A percentile compares a stretch with the other conserved stretches of the same genome.
Conservation (phyloP, 345 rosid species). For the Rhizophora mangle region DNA sequence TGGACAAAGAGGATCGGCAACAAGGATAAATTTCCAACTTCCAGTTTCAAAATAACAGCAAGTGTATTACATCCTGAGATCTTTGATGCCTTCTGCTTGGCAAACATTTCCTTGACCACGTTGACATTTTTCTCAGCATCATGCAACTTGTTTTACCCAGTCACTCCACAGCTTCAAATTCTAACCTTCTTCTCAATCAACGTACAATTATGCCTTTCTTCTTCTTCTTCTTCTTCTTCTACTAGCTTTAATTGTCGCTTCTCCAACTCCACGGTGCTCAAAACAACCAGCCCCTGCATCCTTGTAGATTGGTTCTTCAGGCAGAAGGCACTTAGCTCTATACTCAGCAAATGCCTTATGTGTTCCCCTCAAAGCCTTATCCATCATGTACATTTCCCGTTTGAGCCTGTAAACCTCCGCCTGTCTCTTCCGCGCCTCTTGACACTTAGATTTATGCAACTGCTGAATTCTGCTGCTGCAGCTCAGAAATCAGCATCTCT, state of each 20-base stretch:
- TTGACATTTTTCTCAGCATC: slow-evolving; percentile 33
- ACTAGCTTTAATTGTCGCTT: slow-evolving; percentile 60
- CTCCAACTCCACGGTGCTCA: slow-evolving; percentile 64
- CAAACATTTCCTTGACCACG: slow-evolving; percentile 33
- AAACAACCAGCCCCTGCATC: slow-evolving; percentile 69
- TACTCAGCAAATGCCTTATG: slow-evolving; percentile 60
- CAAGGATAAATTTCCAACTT: background rate
- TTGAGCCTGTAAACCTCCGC: slow-evolving; percentile 57
- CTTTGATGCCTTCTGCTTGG: slow-evolving; percentile 29
- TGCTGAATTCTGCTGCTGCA: slow-evolving; percentile 58
- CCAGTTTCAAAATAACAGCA: background rate
- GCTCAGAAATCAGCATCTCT: slow-evolving; percentile 46
- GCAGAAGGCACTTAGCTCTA: slow-evolving; percentile 46
- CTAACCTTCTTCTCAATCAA: slow-evolving; percentile 46
- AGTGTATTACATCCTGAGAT: slow-evolving; percentile 17
- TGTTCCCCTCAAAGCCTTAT: slow-evolving; percentile 61
- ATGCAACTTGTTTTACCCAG: slow-evolving; percentile 32
- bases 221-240: slow-evolving; percentile 78
- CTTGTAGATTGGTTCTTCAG: slow-evolving; percentile 63
- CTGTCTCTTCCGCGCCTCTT: slow-evolving; percentile 55
- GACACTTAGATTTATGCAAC: slow-evolving; percentile 55
- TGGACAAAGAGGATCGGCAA: background rate
- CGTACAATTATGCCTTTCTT: slow-evolving; percentile 42
- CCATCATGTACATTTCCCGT: slow-evolving; percentile 71
- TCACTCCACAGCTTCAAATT: slow-evolving; percentile 39